phyloP scores from a whole-genome alignment of 176 grass and related monocot species.

The Oryza meridionalis region DNA sequence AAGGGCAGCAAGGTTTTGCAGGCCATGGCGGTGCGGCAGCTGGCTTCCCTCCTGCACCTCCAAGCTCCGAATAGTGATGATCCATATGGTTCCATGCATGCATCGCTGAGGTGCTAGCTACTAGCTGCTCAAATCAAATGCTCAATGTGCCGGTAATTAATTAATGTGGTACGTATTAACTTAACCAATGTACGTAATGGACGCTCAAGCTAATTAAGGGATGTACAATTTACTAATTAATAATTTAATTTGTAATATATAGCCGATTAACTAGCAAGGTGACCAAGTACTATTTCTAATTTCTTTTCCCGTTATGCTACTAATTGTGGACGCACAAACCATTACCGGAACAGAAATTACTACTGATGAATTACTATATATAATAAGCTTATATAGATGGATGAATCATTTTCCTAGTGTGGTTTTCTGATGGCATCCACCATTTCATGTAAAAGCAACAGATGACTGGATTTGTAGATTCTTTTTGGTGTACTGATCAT shows the following conservation, averaged over 20 bases:
- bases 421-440: too few relatives aligned
- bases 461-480: too few relatives aligned
- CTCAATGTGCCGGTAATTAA: background rate
- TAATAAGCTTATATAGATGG: too few relatives aligned
- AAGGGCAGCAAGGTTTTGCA: slow-evolving; percentile 56
- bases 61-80: slow-evolving; percentile 48
- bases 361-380: too few relatives aligned
- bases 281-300: too few relatives aligned
- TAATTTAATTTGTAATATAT: background rate
- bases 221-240: slow-evolving; percentile 7
- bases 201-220: slow-evolving; percentile 15
- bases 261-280: background rate
- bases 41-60: slow-evolving; percentile 50
- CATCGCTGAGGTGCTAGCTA: background rate
- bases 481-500: too few relatives aligned
- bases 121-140: too few relatives aligned
- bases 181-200: slow-evolving; percentile 1
- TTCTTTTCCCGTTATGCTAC: too few relatives aligned
- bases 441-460: too few relatives aligned
- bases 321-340: too few relatives aligned
- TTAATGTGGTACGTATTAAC: background rate
- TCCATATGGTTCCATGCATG: background rate
- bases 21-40: slow-evolving; percentile 39
- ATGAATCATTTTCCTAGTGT: too few relatives aligned
- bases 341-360: too few relatives aligned